Evolutionary conservation across 768 basidiomycete species (phyloP).

Genomic region (Chalciporus chontae): DNA sequence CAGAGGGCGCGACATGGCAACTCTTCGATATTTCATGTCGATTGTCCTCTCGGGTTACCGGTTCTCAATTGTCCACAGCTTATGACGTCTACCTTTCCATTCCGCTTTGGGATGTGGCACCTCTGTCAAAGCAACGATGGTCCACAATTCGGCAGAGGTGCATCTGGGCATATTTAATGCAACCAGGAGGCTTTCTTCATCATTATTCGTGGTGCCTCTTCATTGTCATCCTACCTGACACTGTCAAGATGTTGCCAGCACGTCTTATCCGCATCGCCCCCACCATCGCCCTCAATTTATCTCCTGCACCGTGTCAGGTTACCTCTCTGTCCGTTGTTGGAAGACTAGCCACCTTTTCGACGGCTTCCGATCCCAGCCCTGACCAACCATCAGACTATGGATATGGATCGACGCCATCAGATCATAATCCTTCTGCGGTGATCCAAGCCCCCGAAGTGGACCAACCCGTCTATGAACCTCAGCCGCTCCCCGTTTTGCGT

Average conservation of each 20-base stretch:
- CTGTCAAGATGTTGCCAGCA: not conserved
- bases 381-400: not conserved
- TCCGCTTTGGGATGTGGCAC: not conserved
- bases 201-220: not conserved
- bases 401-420: not conserved
- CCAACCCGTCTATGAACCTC: not conserved
- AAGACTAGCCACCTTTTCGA: slow-evolving; percentile 6
- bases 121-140: not conserved
- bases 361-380: not conserved
- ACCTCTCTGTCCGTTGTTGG: not conserved
- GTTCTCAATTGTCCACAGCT: too few relatives aligned
- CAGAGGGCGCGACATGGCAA: too few relatives aligned
- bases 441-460: not conserved
- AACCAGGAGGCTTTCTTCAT: not conserved
- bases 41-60: too few relatives aligned
- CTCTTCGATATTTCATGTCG: too few relatives aligned
- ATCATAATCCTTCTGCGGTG: not conserved
- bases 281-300: slow-evolving; percentile 6
- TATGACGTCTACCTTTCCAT: not conserved
- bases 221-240: not conserved
- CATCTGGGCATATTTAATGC: slow-evolving; percentile 16
- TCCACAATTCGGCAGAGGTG: slow-evolving; percentile 7
- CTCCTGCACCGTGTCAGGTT: not conserved
- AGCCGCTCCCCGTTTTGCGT: not conserved
- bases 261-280: slow-evolving; percentile 9